Conservation (phyloP, 2,329 filamentous ascomycete genomes). For the Trichoderma atrobrunneum region DNA sequence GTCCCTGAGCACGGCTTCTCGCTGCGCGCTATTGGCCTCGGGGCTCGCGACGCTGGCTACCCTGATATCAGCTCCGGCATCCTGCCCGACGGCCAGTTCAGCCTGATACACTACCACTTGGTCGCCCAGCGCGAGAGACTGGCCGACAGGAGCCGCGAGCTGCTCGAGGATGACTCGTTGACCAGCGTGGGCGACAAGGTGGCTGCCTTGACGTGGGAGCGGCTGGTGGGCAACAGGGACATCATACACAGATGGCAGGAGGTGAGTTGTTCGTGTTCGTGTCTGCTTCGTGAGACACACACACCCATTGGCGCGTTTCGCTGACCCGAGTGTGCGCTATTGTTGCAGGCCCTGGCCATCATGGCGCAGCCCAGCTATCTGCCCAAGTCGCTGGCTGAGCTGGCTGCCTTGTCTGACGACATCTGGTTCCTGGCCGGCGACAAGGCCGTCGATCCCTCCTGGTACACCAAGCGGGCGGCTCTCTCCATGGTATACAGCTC, state of each 20-base stretch:
- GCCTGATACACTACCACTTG: constrained; percentile 76
- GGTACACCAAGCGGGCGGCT: constrained; percentile 70
- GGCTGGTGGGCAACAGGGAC: constrained; percentile 70
- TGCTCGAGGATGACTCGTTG: constrained; percentile 40
- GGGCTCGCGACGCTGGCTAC: constrained; percentile 81
- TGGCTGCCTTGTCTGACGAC: constrained; percentile 82
- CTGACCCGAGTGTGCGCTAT: neutral
- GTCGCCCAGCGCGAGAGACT: constrained; percentile 63
- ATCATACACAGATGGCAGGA: constrained; percentile 82
- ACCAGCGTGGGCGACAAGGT: constrained; percentile 61
- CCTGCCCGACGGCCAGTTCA: constrained; percentile 75
- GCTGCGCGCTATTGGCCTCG: constrained; percentile 65
- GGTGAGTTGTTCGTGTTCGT: constrained; percentile 44
- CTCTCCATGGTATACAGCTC: constrained; percentile 63
- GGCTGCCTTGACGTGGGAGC: constrained; percentile 68
- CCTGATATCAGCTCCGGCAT: constrained; percentile 82
- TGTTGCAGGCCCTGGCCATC: constrained; percentile 72
- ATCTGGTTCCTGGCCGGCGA: constrained; percentile 88
- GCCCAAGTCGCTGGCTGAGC: constrained; percentile 71
- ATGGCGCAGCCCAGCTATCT: constrained; percentile 85
- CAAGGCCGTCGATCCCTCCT: constrained; percentile 73
- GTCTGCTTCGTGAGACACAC: neutral
- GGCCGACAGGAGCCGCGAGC: constrained; percentile 36
- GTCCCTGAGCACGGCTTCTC: constrained; percentile 84
- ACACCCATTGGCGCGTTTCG: neutral